Base-by-base conservation (phyloP, 257 asterid genomes). In the Cynanchum wilfordii region DNA sequence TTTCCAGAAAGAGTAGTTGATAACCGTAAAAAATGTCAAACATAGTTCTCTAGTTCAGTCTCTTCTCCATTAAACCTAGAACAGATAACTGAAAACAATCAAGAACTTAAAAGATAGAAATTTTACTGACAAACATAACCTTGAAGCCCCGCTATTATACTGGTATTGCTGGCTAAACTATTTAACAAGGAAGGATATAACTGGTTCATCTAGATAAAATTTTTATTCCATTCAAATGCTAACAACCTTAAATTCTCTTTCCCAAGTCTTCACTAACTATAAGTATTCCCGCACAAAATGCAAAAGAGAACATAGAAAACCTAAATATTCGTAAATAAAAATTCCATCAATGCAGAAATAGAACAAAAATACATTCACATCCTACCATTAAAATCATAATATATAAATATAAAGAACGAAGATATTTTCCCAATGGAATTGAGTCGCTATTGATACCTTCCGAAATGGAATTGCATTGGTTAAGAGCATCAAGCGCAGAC, bases 401-500 rank as follows among this genome's bases (percentile, higher is more conserved):
- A 38, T 38, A 52, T 3, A 52, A 0, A 52, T 8, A 52, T 2
- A 52, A 0, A 4, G 2, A 3, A 17, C 16, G 8, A 2, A 47
- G 19, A 15, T 52, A 17, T 52, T 19, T 52, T 52, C 24, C 58
- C n/a, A 15, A 49, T 16, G 54, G 54, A 49, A 49, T 49, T 3
- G 6, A 6, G 9, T 20, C 7, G n/a, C 25, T 52, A 19, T 7
- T 0, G 11, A 33, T 75, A 91, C 97, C 98, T 94, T 94, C 98
- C 20, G 97, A 91, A 67, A 94, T 78, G 49, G 97, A 89, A 77
- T 88, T 94, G 87, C 95, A 87, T 73, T 94, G 98, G 72, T 87
- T 89, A 76, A 94, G 95, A 45, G 98, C 98, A 59, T 94, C 98
- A 7, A 87, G 95, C 11, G 98, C 98, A 6, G 98, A 94, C 62